Evolutionary conservation across 148 eudicot species (phyloP), one percentile per base, ranked within the genome.

Genomic region (Camellia sinensis): DNA sequence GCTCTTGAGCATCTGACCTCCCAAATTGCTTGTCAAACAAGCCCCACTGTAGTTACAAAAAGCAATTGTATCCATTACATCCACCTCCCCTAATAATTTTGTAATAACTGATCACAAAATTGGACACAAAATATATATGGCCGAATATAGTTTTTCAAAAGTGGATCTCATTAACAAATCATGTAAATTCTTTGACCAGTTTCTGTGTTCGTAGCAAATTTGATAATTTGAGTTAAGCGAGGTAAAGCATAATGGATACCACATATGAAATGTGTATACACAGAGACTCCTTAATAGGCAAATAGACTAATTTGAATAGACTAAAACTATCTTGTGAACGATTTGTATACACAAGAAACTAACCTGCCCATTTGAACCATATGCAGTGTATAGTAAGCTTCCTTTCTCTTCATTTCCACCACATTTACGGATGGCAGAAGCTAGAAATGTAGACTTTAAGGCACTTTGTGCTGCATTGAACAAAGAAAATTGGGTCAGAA

Each of bases 341-440:
- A 71, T 22, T 43, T 3, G 21, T 4, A 76, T 3, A 61, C 14
- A 48, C 4, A 43, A 45, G 44, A 41, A 71, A 85, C 88, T 48
- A 70, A 96, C 99, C 95, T 96, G 99, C 48, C 98, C 98, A 85
- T 50, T 88, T 56, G 99, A 96, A 72, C 99, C 99, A 86, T 92
- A 96, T 44, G 98, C 98, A 61, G 87, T 74, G 83, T 96, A 96
- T 40, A 94, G 79, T 73, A 89, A 71, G 60, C n/a, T 79, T 69
- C 99, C 98, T 82, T 96, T 96, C 86, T 96, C 99, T 83, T 87
- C 97, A 85, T 96, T 93, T 46, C 98, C 98, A 76, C 99, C 99
- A 87, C 99, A 97, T 85, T 97, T 97, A 52, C 94, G 91, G 74
- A 94, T 91, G 5, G 99, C 99, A 74, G 99, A 80, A 80, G 97